These are phyloP conservation scores for Stipa capillata DNA, from an alignment of 176 grass and related monocot species.

Conservation along the genomic window DNA sequence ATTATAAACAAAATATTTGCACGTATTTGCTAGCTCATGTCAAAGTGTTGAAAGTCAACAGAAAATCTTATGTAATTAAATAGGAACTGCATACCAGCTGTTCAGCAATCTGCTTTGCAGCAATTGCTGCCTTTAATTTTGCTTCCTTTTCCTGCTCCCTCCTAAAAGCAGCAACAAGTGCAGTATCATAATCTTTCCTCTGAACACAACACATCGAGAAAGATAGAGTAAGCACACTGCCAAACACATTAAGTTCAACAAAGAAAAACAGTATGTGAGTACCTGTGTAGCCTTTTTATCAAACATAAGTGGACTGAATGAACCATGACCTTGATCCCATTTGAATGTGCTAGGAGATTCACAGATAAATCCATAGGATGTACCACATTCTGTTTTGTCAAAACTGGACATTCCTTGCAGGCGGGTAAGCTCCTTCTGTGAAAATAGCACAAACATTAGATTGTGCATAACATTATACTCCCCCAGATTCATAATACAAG, in stretches of 20 bases:
- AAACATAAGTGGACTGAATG: slow-evolving; percentile 79
- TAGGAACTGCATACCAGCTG: slow-evolving; percentile 60
- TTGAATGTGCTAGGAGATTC: slow-evolving; percentile 71
- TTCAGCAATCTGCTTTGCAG: slow-evolving; percentile 67
- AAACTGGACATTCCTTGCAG: too few relatives aligned
- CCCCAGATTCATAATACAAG: too few relatives aligned
- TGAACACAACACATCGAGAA: slow-evolving; percentile 36
- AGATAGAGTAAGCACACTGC: slow-evolving; percentile 25
- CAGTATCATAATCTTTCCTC: slow-evolving; percentile 71
- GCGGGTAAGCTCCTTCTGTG: slow-evolving; percentile 80
- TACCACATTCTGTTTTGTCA: slow-evolving; percentile 43
- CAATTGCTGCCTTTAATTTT: slow-evolving; percentile 61
- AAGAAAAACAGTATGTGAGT: slow-evolving; percentile 12
- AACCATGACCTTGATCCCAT: slow-evolving; percentile 53
- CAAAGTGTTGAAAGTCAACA: neutral
- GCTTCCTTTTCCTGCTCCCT: slow-evolving; percentile 74
- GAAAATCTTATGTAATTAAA: slow-evolving; percentile 18
- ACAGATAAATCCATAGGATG: slow-evolving; percentile 22
- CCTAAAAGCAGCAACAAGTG: slow-evolving; percentile 72
- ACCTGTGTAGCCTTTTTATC: slow-evolving; percentile 86
- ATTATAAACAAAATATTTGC: neutral
- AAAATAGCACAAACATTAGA: slow-evolving; percentile 7
- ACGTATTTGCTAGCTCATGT: neutral
- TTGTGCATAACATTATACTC: too few relatives aligned
- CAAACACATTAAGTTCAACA: slow-evolving; percentile 8